Evolutionary conservation across 805 yeast species (phyloP).

Genomic region (Saccharomyces kudriavzevii): DNA sequence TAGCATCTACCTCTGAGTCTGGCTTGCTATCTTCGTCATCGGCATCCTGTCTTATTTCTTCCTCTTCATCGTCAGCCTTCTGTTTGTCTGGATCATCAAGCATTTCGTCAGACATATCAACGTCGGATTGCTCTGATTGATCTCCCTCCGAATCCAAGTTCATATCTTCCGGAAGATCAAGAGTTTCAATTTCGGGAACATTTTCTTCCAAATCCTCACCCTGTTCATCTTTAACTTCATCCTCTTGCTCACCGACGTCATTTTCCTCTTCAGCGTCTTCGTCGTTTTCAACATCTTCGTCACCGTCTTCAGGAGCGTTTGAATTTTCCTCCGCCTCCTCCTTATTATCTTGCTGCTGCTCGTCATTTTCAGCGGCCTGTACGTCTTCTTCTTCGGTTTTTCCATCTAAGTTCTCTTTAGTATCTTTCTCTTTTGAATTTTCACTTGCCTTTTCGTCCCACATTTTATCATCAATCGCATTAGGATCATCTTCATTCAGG

Average conservation of each 20-base stretch:
- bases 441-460: slow-evolving; percentile 90
- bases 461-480: slow-evolving; percentile 93
- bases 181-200: slow-evolving; percentile 76
- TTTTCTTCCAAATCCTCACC: slow-evolving; percentile 60
- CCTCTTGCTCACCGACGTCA: slow-evolving; percentile 77
- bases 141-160: slow-evolving; percentile 77
- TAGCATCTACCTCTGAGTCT: slow-evolving; percentile 30
- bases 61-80: slow-evolving; percentile 28
- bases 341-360: slow-evolving; percentile 28
- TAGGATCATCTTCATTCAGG: slow-evolving; percentile 83
- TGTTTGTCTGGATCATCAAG: slow-evolving; percentile 32
- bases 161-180: slow-evolving; percentile 89
- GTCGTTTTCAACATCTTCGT: slow-evolving; percentile 43
- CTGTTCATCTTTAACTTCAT: slow-evolving; percentile 62
- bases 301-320: slow-evolving; percentile 31
- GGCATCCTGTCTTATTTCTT: slow-evolving; percentile 15
- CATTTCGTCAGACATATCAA: slow-evolving; percentile 32
- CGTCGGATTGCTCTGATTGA: slow-evolving; percentile 41
- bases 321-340: slow-evolving; percentile 24
- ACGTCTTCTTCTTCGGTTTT: slow-evolving; percentile 39
- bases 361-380: slow-evolving; percentile 34
- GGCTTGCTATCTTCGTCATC: slow-evolving; percentile 22
- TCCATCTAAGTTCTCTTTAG: slow-evolving; percentile 59
- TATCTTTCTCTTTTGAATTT: slow-evolving; percentile 70
- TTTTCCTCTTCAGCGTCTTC: slow-evolving; percentile 54